These are phyloP conservation scores for Pythium volutum DNA, from an alignment of 352 stramenopile species.

Conservation along the genomic window DNA sequence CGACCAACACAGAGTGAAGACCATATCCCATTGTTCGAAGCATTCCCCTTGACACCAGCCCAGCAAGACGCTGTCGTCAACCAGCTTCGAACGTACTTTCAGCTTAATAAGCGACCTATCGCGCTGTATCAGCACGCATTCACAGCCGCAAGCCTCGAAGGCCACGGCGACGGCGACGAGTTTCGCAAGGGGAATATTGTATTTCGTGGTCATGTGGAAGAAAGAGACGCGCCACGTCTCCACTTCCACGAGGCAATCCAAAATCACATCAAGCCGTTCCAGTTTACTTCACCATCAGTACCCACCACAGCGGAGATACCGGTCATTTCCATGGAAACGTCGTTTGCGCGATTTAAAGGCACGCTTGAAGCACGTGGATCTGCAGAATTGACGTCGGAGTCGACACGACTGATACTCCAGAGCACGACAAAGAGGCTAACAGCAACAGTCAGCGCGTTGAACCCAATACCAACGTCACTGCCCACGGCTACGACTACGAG, in stretches of 20 bases:
- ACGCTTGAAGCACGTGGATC: slow-evolving; percentile 24
- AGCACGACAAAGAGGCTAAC: neutral
- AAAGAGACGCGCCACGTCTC: neutral
- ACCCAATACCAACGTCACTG: neutral
- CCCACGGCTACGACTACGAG: neutral
- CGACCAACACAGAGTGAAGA: neutral
- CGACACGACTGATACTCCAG: neutral
- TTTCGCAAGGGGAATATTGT: slow-evolving; percentile 56
- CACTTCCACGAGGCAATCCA: slow-evolving; percentile 8
- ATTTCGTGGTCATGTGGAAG: slow-evolving; percentile 15
- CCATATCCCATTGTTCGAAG: slow-evolving; percentile 32
- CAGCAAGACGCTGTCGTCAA: slow-evolving; percentile 11
- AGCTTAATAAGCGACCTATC: slow-evolving; percentile 28
- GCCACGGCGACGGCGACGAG: neutral
- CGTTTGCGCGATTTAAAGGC: slow-evolving; percentile 35
- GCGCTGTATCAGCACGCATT: slow-evolving; percentile 54
- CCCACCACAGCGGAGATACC: neutral
- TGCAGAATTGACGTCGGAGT: neutral
- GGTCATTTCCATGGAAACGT: slow-evolving; percentile 4
- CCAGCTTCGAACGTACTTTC: slow-evolving; percentile 37
- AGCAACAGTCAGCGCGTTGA: neutral
- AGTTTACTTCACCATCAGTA: neutral
- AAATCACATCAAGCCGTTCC: slow-evolving; percentile 2
- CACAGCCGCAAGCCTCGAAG: slow-evolving; percentile 20
- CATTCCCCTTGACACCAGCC: slow-evolving; percentile 18